Evolutionary conservation across 2,329 filamentous ascomycete genomes (phyloP).

Genomic region (Fusarium oligoseptatum): DNA sequence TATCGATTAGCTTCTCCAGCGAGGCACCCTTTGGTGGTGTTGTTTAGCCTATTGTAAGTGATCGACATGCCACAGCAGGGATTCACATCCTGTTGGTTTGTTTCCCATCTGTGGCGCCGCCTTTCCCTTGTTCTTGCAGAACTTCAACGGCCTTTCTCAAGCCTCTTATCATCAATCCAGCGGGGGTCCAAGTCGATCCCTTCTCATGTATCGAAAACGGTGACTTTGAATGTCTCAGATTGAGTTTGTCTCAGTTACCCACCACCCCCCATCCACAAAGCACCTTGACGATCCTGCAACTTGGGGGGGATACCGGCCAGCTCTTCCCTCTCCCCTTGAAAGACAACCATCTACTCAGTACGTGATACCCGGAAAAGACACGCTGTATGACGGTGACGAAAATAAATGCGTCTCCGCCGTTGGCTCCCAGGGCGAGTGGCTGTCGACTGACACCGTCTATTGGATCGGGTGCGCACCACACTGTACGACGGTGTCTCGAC

Average conservation of each 20-base stretch:
- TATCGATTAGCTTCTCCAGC: not conserved
- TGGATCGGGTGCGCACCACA: constrained; percentile 32
- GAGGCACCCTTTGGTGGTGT: not conserved
- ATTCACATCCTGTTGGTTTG: not conserved
- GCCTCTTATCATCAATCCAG: not conserved
- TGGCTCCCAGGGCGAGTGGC: constrained; percentile 46
- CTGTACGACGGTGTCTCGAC: constrained; percentile 28
- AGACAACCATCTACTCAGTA: not conserved
- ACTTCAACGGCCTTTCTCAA: not conserved
- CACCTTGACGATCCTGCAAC: constrained; percentile 41
- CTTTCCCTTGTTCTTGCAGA: not conserved
- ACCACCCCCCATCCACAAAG: not conserved
- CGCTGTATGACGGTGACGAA: constrained; percentile 42
- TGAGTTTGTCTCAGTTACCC: constrained; percentile 36
- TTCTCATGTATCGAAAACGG: constrained; percentile 25
- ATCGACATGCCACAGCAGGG: not conserved
- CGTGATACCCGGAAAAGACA: constrained; percentile 30
- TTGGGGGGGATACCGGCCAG: not conserved
- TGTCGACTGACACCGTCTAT: constrained; percentile 20
- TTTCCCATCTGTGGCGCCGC: not conserved
- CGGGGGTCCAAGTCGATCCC: constrained; percentile 10
- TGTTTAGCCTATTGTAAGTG: not conserved
- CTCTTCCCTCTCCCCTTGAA: not conserved
- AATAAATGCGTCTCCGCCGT: constrained; percentile 41
- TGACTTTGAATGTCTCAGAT: constrained; percentile 38